Conservation (phyloP, 2,329 filamentous ascomycete species). For the Neurospora crassa region DNA sequence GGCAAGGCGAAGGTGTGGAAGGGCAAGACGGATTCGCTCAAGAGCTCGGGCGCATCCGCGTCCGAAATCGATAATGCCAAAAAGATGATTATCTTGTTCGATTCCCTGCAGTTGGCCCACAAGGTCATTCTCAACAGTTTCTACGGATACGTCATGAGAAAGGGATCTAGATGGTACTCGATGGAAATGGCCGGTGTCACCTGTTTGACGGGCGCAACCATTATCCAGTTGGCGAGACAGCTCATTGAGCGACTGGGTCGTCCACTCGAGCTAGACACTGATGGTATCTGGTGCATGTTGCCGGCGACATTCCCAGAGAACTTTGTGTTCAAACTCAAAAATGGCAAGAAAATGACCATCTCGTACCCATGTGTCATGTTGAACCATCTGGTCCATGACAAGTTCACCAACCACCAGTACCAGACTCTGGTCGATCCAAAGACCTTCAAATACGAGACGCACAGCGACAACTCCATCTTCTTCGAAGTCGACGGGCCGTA, state of each 20-base stretch:
- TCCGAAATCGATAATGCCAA: conserved; percentile 85
- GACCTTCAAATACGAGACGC: conserved; percentile 85
- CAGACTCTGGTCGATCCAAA: conserved; percentile 74
- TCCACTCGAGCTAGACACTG: conserved; percentile 89
- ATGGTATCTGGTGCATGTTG: conserved; percentile 99
- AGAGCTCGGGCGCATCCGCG: conserved; percentile 66
- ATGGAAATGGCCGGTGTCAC: conserved; percentile 99
- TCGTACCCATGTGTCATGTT: conserved; percentile 99
- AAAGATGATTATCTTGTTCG: conserved; percentile 96
- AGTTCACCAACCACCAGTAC: conserved; percentile 96
- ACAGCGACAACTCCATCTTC: conserved; percentile 98
- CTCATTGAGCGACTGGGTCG: conserved; percentile 89
- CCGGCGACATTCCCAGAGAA: conserved; percentile 95
- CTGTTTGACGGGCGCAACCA: conserved; percentile 88
- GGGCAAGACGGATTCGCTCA: conserved; percentile 81
- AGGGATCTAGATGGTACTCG: conserved; percentile 97
- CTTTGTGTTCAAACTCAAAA: conserved; percentile 86
- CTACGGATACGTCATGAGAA: conserved; percentile 99
- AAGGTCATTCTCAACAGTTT: conserved; percentile 99
- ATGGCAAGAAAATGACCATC: conserved; percentile 91
- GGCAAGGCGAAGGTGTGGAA: conserved; percentile 98
- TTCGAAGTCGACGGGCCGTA: conserved; percentile 98
- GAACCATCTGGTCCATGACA: conserved; percentile 90
- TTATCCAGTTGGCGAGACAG: conserved; percentile 92
- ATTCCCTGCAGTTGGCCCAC: conserved; percentile 92